These are phyloP conservation scores for Sugiyamaella mastotermitis DNA, from an alignment of 805 yeast genomes.

Conservation along the genomic window DNA sequence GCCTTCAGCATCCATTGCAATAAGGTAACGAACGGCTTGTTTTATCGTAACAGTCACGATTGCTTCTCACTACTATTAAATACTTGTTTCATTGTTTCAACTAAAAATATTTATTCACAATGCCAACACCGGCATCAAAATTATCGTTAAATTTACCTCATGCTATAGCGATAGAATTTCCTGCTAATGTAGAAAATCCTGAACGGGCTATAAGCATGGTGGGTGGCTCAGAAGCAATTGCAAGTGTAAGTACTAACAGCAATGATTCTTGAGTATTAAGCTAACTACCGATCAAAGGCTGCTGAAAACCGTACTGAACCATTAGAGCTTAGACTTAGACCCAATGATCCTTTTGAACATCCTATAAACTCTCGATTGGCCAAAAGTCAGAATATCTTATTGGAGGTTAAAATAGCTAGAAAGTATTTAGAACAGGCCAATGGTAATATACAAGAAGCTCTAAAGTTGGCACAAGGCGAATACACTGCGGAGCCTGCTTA, in stretches of 20 bases:
- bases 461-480: slow-evolving; percentile 52
- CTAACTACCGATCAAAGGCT: background rate
- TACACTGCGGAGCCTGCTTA: slow-evolving; percentile 54
- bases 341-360: slow-evolving; percentile 38
- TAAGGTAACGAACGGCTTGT: too few relatives aligned
- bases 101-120: too few relatives aligned
- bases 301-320: slow-evolving; percentile 30
- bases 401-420: slow-evolving; percentile 29
- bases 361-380: slow-evolving; percentile 37
- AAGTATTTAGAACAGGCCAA: slow-evolving; percentile 22
- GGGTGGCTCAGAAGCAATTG: slow-evolving; percentile 43
- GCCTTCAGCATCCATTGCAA: too few relatives aligned
- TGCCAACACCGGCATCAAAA: too few relatives aligned
- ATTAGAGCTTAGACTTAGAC: slow-evolving; percentile 32
- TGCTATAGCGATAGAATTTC: slow-evolving; percentile 71
- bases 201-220: slow-evolving; percentile 40
- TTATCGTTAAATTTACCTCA: slow-evolving; percentile 71
- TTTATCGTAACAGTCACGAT: too few relatives aligned
- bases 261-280: slow-evolving; percentile 2
- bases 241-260: slow-evolving; percentile 13
- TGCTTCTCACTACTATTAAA: too few relatives aligned
- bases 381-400: slow-evolving; percentile 25
- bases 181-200: slow-evolving; percentile 53
- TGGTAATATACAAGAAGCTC: slow-evolving; percentile 51
- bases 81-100: too few relatives aligned